Base-by-base conservation (phyloP, 2,329 filamentous ascomycete species). In the Neofusicoccum ribis region DNA sequence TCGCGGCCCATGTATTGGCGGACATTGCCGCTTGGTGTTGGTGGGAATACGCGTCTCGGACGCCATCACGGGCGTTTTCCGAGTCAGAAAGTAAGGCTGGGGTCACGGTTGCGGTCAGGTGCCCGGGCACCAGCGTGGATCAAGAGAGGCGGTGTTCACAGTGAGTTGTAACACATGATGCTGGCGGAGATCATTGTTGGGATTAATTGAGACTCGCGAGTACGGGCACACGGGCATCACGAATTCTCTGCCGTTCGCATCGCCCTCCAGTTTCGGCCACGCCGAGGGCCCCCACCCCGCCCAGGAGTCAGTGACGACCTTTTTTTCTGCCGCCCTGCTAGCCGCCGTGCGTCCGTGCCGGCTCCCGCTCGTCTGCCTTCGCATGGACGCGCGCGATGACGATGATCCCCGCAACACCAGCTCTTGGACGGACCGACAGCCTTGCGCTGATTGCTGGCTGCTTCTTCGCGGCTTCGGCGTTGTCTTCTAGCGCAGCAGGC, bases 351-450 rank as follows among this genome's bases (percentile, higher is more conserved):
- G 54, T 59, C 54, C 41, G 54, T 59, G 54, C 52, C 39, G 54
- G 51, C 36, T 54, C 36, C 51, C 51, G 34, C 34, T 41, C 17
- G 12, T 49, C 17, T 27, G 17, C 17, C 46, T 27, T 49, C 46
- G 46, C 46, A 51, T 51, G 37, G 17, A 41, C 36, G 31, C 52
- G 3, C 4, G 5, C 56, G 31, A 47, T 60, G 56, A 60, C 56
- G 56, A 60, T 60, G 56, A 60, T 47, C 56, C 41, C 41, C 56
- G 56, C 56, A 60, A 47, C 56, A 60, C 56, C 56, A 59, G 54
- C 23, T 27, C 36, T 12, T 20, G 9, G 41, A 14, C 37, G 36
- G 37, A 14, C 52, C 23, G 54, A 36, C 56, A 60, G 56, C 56
- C 41, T 60, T 60, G 56, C 43, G 31, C 9, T 36, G 56, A 47